Evolutionary conservation across 495 filamentous ascomycete species (phyloP), one percentile per base, ranked within the genome.

Genomic region (Daldinia caldariorum): DNA sequence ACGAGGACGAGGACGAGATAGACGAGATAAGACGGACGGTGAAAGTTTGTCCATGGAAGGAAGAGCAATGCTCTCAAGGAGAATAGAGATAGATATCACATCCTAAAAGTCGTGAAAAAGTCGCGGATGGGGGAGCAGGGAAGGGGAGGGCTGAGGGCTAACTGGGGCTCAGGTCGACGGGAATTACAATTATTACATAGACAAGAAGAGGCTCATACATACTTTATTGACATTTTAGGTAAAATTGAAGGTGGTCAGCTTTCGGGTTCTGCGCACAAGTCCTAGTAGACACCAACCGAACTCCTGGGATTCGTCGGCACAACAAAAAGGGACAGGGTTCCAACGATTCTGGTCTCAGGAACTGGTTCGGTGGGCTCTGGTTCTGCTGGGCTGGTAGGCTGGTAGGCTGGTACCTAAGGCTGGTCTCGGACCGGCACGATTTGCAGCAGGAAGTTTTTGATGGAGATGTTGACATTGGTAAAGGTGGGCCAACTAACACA

Each of bases 201-300:
- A 18, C 14, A 60, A 71, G 56, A 26, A 69, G 69, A 73, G 53
- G 53, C 69, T 76, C 61, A 71, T 74, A 85, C 86, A 79, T 85
- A 90, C 88, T 90, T 89, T 84, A 90, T 84, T 82, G 88, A 90
- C 88, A 90, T 90, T 77, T 81, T 83, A 74, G 64, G 41, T 26
- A 76, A 81, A 75, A 69, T 77, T 74, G 73, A 68, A 78, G 78
- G 76, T 80, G 77, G 75, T 78, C 78, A 78, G 79, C 79, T 79
- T 76, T 77, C 79, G 78, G 63, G 72, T 75, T 63, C 65, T 72
- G 75, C 70, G 66, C 56, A 75, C 56, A 58, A 68, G 67, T 71
- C 66, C 70, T 64, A 72, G 64, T 53, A 69, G 39, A 60, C 60
- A 53, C 64, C 75, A 77, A 73, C 75, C 70, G 68, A 72, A 60